Evolutionary conservation across 2,329 filamentous ascomycete genomes (phyloP).

Genomic region (Gyromitra esculenta): DNA sequence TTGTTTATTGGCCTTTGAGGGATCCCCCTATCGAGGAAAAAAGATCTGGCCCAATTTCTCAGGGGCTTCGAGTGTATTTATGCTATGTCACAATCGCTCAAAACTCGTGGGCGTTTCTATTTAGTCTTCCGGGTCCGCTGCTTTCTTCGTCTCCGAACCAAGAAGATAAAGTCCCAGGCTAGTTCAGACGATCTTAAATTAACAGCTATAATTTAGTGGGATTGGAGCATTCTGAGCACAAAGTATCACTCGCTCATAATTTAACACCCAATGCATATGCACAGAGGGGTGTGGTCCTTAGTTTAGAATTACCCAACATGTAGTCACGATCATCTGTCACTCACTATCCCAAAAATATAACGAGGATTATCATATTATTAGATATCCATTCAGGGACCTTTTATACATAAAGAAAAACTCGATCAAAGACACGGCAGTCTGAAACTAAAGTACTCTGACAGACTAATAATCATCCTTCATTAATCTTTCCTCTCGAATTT

Average conservation of each 20-base stretch:
- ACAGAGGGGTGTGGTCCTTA: too few species aligned
- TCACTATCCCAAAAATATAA: neutral
- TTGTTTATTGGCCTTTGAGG: neutral
- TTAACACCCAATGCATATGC: too few species aligned
- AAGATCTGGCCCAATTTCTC: too few species aligned
- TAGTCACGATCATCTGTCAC: neutral
- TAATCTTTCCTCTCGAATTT: slow-evolving; percentile 5
- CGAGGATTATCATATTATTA: neutral
- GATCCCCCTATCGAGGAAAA: too few species aligned
- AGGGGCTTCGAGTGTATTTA: too few species aligned
- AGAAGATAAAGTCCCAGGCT: neutral
- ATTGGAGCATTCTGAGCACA: neutral
- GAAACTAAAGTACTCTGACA: slow-evolving; percentile 7
- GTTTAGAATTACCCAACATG: too few species aligned
- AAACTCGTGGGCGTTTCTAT: too few species aligned
- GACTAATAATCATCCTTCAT: neutral
- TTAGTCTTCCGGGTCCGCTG: neutral
- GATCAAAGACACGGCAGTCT: neutral
- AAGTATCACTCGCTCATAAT: neutral
- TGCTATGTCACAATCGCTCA: too few species aligned
- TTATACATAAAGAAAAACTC: neutral
- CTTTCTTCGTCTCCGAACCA: neutral
- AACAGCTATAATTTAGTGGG: neutral
- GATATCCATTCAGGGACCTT: neutral
- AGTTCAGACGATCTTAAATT: neutral